Evolutionary conservation across 1,284 basidiomycete species (phyloP).

Genomic region (Ustilago crameri): DNA sequence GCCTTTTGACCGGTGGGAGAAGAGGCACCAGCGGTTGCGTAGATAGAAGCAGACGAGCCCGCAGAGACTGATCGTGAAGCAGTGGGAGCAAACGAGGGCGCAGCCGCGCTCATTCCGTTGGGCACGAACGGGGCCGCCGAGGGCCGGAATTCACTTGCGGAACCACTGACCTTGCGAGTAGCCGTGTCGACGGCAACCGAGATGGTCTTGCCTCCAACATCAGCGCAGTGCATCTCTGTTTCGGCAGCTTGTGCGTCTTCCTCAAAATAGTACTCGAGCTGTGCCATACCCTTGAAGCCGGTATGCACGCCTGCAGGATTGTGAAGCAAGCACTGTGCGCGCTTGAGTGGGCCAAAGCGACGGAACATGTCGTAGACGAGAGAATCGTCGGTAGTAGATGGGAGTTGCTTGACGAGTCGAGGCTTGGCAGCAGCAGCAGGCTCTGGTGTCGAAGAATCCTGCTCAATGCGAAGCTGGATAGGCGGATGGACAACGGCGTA

Average conservation of each 20-base stretch:
- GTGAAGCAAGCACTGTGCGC: slow-evolving; percentile 53
- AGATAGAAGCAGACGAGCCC: slow-evolving; percentile 49
- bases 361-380: slow-evolving; percentile 60
- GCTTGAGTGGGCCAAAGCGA: slow-evolving; percentile 53
- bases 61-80: slow-evolving; percentile 36
- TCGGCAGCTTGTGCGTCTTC: slow-evolving; percentile 54
- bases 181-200: slow-evolving; percentile 51
- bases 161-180: slow-evolving; percentile 31
- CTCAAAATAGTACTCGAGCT: slow-evolving; percentile 55
- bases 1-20: slow-evolving; percentile 22
- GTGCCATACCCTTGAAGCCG: slow-evolving; percentile 61
- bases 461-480: slow-evolving; percentile 40
- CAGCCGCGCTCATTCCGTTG: slow-evolving; percentile 43
- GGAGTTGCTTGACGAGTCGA: slow-evolving; percentile 60
- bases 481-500: slow-evolving; percentile 53
- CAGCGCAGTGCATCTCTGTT: slow-evolving; percentile 58
- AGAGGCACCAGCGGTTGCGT: slow-evolving; percentile 26
- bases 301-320: slow-evolving; percentile 56
- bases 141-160: slow-evolving; percentile 48
- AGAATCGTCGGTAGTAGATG: slow-evolving; percentile 44
- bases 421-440: slow-evolving; percentile 48
- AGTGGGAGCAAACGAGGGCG: slow-evolving; percentile 50
- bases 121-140: slow-evolving; percentile 55
- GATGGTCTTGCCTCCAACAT: slow-evolving; percentile 58
- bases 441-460: slow-evolving; percentile 26